These are phyloP conservation scores for Lolium perenne DNA, from an alignment of 176 grass and related monocot species.

Conservation along the genomic window DNA sequence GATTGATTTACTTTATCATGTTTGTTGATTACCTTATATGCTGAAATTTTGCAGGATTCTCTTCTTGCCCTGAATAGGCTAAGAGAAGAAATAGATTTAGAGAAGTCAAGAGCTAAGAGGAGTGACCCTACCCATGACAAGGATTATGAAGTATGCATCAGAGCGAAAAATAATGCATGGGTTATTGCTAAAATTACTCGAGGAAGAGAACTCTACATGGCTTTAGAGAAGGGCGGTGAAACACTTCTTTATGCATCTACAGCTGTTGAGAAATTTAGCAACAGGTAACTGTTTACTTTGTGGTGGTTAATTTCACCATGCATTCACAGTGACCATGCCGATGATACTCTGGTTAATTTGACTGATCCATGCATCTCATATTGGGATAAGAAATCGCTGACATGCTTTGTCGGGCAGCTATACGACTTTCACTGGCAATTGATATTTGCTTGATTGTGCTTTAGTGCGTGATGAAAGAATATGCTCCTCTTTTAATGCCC, in stretches of 20 bases:
- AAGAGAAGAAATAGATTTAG: conserved; percentile 85
- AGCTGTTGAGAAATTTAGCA: conserved; percentile 96
- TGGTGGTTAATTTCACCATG: conserved; percentile 7
- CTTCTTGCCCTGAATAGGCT: conserved; percentile 79
- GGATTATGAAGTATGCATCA: conserved; percentile 83
- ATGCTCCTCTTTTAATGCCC: no score
- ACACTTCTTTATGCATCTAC: conserved; percentile 93
- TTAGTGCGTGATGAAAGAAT: no score
- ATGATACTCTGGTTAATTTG: background rate
- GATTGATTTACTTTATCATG: conserved; percentile 20
- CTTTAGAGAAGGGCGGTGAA: conserved; percentile 85
- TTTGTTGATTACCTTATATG: conserved; percentile 25
- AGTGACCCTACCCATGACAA: conserved; percentile 64
- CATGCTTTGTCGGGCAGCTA: background rate
- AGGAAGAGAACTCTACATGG: conserved; percentile 92
- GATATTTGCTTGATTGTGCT: no score
- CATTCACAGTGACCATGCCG: background rate
- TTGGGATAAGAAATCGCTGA: conserved; percentile 13
- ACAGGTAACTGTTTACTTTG: conserved; percentile 66
- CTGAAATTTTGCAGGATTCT: conserved; percentile 68
- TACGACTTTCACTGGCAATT: no score
- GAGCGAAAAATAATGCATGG: conserved; percentile 89
- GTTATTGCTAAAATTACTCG: conserved; percentile 83
- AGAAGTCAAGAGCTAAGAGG: conserved; percentile 70
- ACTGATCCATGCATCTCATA: background rate